Base-by-base conservation (phyloP, 768 basidiomycete genomes). In the Hebeloma cylindrosporum region DNA sequence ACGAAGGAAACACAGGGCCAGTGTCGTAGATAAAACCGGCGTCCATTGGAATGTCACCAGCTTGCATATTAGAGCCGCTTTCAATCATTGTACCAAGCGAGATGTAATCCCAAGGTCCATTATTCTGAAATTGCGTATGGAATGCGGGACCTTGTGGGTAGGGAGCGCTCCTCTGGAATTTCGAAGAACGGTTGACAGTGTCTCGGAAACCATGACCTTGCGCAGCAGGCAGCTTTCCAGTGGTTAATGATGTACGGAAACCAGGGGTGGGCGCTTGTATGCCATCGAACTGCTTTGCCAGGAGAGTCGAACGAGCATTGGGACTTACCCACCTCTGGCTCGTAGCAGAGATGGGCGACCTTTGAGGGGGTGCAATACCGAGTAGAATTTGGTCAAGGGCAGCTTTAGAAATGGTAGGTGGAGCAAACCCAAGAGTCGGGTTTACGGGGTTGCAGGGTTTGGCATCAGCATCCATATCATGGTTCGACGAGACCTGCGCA, bases 61-160 rank as follows among this genome's bases (percentile, higher is more conserved):
- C n/a, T n/a, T n/a, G 26, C 14, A 39, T 8, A 27, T 29, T 18
- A 30, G 8, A n/a, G 10, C 27, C 16, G 28, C 26, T 5, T 10
- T 2, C 17, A 32, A 17, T 9, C n/a, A n/a, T n/a, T n/a, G n/a
- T n/a, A n/a, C n/a, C n/a, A 33, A 20, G 20, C 1, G 27, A 17
- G 18, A 40, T n/a, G 27, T 45, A 51, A 35, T 40, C 28, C 7
- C 41, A 47, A 43, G 50, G 51, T n/a, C 57, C 55, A 28, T 51
- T 45, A 31, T 51, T 54, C 25, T 51, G 23, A 34, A 51, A 54
- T 25, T 40, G 47, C 14, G 40, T 46, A 5, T 26, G 53, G 29
- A 54, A 48, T 11, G 43, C 44, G 14, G 53, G 41, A 20, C 40
- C 53, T 35, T 35, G 46, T 20, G 45, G 43, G 22, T 52, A 52